A percentile compares a stretch with the other conserved stretches of the same genome.
These are phyloP conservation scores for Globisporangium sylvaticum DNA, from an alignment of 352 stramenopile genomes.

Conservation along the genomic window DNA sequence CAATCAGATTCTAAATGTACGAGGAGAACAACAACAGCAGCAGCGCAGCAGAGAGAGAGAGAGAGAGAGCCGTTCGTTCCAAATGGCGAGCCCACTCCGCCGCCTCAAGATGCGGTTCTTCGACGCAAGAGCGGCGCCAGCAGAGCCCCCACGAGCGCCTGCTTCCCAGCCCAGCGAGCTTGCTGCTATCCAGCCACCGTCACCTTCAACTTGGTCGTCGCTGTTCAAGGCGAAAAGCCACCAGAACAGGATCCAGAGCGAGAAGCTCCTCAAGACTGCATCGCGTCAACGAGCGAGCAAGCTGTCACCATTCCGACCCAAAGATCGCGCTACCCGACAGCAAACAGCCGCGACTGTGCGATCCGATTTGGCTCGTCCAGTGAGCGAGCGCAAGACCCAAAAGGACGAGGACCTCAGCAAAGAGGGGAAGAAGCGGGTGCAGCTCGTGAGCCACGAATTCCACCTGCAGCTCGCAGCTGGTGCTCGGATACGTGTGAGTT, in stretches of 20 bases:
- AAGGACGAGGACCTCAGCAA: background rate
- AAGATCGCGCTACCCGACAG: background rate
- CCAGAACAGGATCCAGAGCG: background rate
- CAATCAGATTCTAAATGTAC: background rate
- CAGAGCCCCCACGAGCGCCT: background rate
- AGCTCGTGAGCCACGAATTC: background rate
- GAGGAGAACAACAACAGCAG: background rate
- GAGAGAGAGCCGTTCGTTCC: too few species aligned
- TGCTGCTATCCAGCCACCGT: background rate
- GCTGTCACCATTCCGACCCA: background rate
- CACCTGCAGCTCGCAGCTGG: background rate
- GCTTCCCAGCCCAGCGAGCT: background rate
- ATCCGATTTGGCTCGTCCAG: background rate
- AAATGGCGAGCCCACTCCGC: background rate
- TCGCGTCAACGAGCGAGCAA: background rate
- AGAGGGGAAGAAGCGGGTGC: background rate
- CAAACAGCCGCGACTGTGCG: background rate
- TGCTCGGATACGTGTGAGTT: background rate
- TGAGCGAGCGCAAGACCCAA: background rate
- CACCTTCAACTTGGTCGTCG: background rate
- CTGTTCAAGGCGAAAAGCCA: background rate
- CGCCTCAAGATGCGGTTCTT: background rate
- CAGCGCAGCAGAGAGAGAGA: background rate
- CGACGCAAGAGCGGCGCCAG: background rate
- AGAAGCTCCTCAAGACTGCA: background rate